These are phyloP conservation scores for Rosa hybrid DNA, from an alignment of 331 rosid species.

Conservation along the genomic window DNA sequence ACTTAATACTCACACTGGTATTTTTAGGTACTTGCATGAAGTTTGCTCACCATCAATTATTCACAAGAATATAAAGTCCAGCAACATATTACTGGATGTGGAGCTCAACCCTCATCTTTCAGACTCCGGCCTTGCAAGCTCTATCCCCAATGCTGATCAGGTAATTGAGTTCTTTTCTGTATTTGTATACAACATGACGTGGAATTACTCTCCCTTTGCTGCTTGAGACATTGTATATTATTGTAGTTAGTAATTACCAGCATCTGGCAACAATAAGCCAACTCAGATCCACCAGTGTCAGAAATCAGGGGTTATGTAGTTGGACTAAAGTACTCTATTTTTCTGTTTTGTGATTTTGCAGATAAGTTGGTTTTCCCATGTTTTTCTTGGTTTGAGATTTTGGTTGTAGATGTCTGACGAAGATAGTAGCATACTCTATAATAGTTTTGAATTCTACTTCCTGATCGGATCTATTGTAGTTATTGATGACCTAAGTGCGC, in stretches of 20 bases:
- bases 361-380: not conserved
- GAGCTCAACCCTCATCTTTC: conserved; percentile 96
- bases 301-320: conserved; percentile 3
- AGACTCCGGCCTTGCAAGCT: conserved; percentile 83
- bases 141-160: conserved; percentile 66
- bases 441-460: not conserved
- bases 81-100: conserved; percentile 83
- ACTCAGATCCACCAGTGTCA: conserved; percentile 10
- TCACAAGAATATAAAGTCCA: conserved; percentile 83
- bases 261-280: not conserved
- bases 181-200: not conserved
- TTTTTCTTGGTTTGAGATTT: not conserved
- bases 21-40: conserved; percentile 89
- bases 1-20: conserved; percentile 20
- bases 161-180: conserved; percentile 33
- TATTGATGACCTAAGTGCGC: not conserved
- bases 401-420: too few species aligned
- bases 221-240: not conserved
- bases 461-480: not conserved
- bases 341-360: not conserved
- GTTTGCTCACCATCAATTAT: conserved; percentile 90
- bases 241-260: not conserved
- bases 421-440: not conserved
- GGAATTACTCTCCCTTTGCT: not conserved
- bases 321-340: not conserved